phyloP scores from a whole-genome alignment of 2,329 filamentous ascomycete species.

The Fusarium goolgardi region DNA sequence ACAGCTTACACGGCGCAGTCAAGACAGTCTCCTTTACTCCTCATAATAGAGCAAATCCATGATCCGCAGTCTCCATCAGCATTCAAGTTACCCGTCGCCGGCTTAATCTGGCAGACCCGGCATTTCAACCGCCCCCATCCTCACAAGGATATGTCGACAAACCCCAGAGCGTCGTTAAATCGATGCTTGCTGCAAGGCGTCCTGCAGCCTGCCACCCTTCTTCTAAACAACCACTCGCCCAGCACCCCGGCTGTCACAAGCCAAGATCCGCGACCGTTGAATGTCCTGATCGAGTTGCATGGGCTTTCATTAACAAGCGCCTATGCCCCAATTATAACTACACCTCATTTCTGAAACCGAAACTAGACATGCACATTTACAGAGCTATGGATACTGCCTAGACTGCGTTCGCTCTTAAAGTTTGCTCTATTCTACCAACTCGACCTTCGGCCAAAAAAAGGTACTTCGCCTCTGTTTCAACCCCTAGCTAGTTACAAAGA shows the following conservation, averaged over 20 bases:
- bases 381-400: slow-evolving; percentile 5
- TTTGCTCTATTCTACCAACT: slow-evolving; percentile 28
- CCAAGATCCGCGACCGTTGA: slow-evolving; percentile 34
- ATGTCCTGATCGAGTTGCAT: slow-evolving; percentile 30
- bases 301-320: slow-evolving; percentile 24
- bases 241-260: slow-evolving; percentile 25
- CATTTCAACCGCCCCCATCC: slow-evolving; percentile 32
- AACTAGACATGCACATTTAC: slow-evolving; percentile 15
- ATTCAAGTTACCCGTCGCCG: slow-evolving; percentile 33
- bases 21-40: background rate
- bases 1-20: slow-evolving; percentile 28
- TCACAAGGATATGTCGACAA: slow-evolving; percentile 17
- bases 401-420: slow-evolving; percentile 10
- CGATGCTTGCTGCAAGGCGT: slow-evolving; percentile 30
- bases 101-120: slow-evolving; percentile 36
- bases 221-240: slow-evolving; percentile 23
- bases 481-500: slow-evolving; percentile 18
- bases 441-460: slow-evolving; percentile 24
- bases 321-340: slow-evolving; percentile 24
- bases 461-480: slow-evolving; percentile 34
- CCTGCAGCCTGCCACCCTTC: slow-evolving; percentile 32
- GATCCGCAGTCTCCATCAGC: slow-evolving; percentile 10
- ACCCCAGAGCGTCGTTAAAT: slow-evolving; percentile 30
- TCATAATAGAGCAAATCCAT: slow-evolving; percentile 8
- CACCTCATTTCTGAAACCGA: slow-evolving; percentile 34